Conservation (phyloP, 2,329 filamentous ascomycete genomes). For the Curvularia sp. region DNA sequence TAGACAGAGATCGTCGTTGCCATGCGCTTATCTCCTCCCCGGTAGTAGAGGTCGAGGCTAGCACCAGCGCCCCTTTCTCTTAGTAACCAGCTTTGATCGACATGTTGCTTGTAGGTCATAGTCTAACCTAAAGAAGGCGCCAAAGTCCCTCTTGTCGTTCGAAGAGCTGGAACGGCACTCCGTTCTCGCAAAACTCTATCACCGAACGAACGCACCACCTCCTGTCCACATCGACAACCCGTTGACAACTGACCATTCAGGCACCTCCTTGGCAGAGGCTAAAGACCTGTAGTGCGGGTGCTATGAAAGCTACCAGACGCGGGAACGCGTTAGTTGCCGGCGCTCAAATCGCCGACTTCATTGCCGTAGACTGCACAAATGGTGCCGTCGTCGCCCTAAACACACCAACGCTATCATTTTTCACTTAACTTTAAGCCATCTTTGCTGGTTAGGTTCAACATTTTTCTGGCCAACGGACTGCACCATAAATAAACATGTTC, state of each 20-base stretch:
- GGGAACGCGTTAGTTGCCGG: constrained; percentile 14
- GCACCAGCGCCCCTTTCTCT: constrained; percentile 6
- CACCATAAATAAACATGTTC: background rate
- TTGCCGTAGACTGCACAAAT: constrained; percentile 6
- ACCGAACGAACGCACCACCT: background rate
- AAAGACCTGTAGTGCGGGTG: constrained; percentile 10
- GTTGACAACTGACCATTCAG: constrained; percentile 4
- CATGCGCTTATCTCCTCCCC: constrained; percentile 6
- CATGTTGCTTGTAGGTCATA: background rate
- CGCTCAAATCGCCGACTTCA: constrained; percentile 8
- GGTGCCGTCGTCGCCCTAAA: background rate
- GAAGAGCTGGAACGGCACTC: constrained; percentile 2
- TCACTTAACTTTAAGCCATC: background rate
- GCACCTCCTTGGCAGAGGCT: constrained; percentile 1
- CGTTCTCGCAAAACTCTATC: constrained; percentile 6
- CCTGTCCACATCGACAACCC: background rate
- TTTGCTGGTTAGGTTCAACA: background rate
- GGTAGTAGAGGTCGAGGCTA: background rate
- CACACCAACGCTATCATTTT: background rate
- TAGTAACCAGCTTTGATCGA: background rate
- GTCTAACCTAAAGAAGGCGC: constrained; percentile 5
- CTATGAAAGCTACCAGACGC: constrained; percentile 10
- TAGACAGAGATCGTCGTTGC: constrained; percentile 9
- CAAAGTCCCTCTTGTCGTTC: constrained; percentile 5
- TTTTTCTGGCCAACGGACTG: background rate